Percentiles rank a stretch among this genome's conserved stretches.
Conservation (phyloP, 2,329 filamentous ascomycete species). For the Achaetomium macrosporum region DNA sequence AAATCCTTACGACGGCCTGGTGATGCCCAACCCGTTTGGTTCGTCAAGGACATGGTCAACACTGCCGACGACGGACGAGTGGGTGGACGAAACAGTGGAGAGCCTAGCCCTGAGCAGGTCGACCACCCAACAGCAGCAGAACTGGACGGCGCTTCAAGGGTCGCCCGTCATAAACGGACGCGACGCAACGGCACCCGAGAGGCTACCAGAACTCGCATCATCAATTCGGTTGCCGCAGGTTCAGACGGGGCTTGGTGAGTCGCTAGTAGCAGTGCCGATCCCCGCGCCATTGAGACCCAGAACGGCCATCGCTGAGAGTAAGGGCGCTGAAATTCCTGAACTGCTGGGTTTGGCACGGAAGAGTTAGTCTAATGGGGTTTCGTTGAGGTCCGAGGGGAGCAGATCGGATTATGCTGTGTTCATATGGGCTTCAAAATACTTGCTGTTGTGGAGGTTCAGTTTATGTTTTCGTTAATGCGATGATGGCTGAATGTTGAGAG, state of each 20-base stretch:
- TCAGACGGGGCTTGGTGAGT: neutral
- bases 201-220: neutral
- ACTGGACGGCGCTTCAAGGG: slow-evolving; percentile 18
- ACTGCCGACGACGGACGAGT: slow-evolving; percentile 10
- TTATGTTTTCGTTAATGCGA: too few relatives aligned
- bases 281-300: neutral
- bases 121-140: slow-evolving; percentile 5
- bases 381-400: slow-evolving; percentile 11
- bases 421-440: slow-evolving; percentile 5
- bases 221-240: neutral
- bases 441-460: too few relatives aligned
- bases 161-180: neutral
- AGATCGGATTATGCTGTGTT: slow-evolving; percentile 20
- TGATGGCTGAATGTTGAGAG: too few relatives aligned
- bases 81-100: slow-evolving; percentile 18
- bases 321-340: neutral
- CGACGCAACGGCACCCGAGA: neutral
- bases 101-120: slow-evolving; percentile 12
- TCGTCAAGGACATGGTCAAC: slow-evolving; percentile 31
- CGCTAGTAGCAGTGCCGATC: neutral
- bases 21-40: slow-evolving; percentile 34
- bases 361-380: slow-evolving; percentile 9
- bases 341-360: neutral
- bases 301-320: neutral
- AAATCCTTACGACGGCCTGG: slow-evolving; percentile 29